Percentiles rank a stretch among this genome's conserved stretches.
Evolutionary conservation across 176 grass and related monocot species (phyloP).

Genomic region (Carex pumila): DNA sequence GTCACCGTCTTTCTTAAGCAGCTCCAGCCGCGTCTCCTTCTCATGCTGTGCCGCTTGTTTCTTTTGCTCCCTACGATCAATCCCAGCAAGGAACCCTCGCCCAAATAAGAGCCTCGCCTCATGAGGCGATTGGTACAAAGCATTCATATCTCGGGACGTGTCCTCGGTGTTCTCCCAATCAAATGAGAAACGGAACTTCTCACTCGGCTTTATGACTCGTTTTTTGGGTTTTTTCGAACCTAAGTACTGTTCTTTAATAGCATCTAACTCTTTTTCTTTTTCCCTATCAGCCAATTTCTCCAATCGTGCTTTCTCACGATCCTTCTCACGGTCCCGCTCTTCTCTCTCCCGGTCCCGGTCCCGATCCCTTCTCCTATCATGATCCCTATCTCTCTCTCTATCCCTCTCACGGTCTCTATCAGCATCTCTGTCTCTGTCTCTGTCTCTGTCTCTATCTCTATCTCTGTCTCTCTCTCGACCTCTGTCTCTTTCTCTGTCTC

Average conservation of each 20-base stretch:
- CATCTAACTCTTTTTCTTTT: constrained; percentile 78
- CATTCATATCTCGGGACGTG: constrained; percentile 90
- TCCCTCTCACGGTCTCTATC: constrained; percentile 41
- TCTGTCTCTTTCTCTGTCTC: constrained; percentile 38
- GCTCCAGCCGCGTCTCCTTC: constrained; percentile 73
- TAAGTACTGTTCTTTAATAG: constrained; percentile 94
- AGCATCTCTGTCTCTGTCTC: constrained; percentile 29
- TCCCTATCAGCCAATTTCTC: constrained; percentile 87
- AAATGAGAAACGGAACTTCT: constrained; percentile 97
- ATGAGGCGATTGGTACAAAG: constrained; percentile 72
- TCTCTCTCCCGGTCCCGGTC: constrained; percentile 42
- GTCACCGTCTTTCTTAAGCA: constrained; percentile 57
- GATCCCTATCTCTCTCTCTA: constrained; percentile 43
- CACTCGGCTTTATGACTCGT: constrained; percentile 85
- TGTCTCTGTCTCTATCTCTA: constrained; percentile 17
- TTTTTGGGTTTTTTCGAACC: constrained; percentile 97
- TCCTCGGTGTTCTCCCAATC: constrained; percentile 99
- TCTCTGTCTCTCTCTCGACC: constrained; percentile 33
- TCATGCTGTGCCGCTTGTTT: constrained; percentile 63
- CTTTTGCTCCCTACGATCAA: constrained; percentile 94
- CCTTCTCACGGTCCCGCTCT: constrained; percentile 50
- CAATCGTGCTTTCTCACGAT: constrained; percentile 44
- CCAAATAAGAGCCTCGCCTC: constrained; percentile 82
- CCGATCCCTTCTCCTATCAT: constrained; percentile 39
- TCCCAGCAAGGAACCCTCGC: constrained; percentile 77